Conservation (phyloP, 192 early-diverging fungal species). For the Umbelopsis sp. region DNA sequence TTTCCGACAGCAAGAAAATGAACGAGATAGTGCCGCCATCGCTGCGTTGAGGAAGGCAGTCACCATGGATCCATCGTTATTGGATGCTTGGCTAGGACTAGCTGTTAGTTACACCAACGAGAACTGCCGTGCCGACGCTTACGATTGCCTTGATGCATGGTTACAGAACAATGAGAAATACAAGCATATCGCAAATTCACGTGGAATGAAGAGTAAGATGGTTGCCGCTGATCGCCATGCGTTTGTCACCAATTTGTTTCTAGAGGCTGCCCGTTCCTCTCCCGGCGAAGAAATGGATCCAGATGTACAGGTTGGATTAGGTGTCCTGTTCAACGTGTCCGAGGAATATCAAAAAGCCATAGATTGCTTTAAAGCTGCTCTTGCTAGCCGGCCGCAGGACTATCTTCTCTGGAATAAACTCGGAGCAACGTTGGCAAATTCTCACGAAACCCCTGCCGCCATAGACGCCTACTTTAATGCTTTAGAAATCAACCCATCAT, state of each 20-base stretch:
- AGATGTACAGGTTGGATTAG: conserved; percentile 92
- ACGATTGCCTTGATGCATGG: conserved; percentile 91
- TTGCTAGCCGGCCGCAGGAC: conserved; percentile 84
- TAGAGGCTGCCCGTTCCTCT: conserved; percentile 74
- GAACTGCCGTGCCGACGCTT: conserved; percentile 79
- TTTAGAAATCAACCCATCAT: conserved; percentile 92
- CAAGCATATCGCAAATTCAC: conserved; percentile 39
- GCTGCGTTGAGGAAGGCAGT: conserved; percentile 85
- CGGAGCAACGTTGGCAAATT: conserved; percentile 95
- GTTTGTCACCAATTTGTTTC: conserved; percentile 72
- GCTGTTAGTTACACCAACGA: conserved; percentile 97
- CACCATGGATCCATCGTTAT: conserved; percentile 66
- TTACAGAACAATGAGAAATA: conserved; percentile 76
- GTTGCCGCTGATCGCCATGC: conserved; percentile 59
- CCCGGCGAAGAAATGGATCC: conserved; percentile 78
- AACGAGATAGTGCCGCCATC: conserved; percentile 91
- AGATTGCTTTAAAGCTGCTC: conserved; percentile 94
- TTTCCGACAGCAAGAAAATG: conserved; percentile 94
- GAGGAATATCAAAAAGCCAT: conserved; percentile 95
- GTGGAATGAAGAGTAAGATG: conserved; percentile 43
- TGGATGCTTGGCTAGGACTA: conserved; percentile 85
- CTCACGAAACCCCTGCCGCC: conserved; percentile 71
- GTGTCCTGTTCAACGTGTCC: conserved; percentile 93
- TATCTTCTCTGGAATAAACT: conserved; percentile 97
- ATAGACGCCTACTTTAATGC: conserved; percentile 95